These are phyloP conservation scores for Phialophora tarda DNA, from an alignment of 2,329 filamentous ascomycete genomes.

Conservation along the genomic window DNA sequence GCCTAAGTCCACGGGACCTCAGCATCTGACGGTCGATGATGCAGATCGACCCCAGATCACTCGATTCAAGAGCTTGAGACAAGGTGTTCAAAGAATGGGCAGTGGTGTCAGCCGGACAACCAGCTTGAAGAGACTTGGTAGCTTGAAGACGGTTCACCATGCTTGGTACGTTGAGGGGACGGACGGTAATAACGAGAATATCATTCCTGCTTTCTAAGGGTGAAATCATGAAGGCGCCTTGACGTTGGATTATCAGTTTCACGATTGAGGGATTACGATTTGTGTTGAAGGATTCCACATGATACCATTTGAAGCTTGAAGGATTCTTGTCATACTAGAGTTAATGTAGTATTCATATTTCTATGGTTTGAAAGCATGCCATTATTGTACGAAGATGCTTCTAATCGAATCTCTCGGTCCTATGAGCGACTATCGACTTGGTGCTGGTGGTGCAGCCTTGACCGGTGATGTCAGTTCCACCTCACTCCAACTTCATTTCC, in stretches of 20 bases:
- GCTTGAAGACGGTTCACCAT: slow-evolving; percentile 39
- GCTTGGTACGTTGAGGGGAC: slow-evolving; percentile 37
- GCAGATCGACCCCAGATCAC: slow-evolving; percentile 35
- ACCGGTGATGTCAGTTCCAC: slow-evolving; percentile 24
- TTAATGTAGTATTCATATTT: slow-evolving; percentile 9
- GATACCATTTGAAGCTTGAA: slow-evolving; percentile 8
- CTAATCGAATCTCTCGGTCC: neutral
- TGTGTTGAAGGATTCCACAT: slow-evolving; percentile 18
- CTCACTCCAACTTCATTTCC: neutral
- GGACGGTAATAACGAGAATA: slow-evolving; percentile 36
- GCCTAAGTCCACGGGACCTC: slow-evolving; percentile 22
- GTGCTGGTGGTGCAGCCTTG: neutral
- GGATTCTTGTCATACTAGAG: neutral
- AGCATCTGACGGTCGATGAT: slow-evolving; percentile 28
- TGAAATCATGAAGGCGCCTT: slow-evolving; percentile 1
- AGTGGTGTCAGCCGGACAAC: slow-evolving; percentile 78
- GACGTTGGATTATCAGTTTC: slow-evolving; percentile 7
- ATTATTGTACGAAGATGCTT: neutral
- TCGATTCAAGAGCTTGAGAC: slow-evolving; percentile 39
- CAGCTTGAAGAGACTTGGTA: slow-evolving; percentile 88
- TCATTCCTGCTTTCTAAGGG: slow-evolving; percentile 32
- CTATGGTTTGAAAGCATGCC: neutral
- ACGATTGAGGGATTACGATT: slow-evolving; percentile 25
- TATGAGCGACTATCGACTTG: neutral
- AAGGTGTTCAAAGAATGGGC: slow-evolving; percentile 34